phyloP scores from a whole-genome alignment of 306 rosid species.

The Sesbania bispinosa region DNA sequence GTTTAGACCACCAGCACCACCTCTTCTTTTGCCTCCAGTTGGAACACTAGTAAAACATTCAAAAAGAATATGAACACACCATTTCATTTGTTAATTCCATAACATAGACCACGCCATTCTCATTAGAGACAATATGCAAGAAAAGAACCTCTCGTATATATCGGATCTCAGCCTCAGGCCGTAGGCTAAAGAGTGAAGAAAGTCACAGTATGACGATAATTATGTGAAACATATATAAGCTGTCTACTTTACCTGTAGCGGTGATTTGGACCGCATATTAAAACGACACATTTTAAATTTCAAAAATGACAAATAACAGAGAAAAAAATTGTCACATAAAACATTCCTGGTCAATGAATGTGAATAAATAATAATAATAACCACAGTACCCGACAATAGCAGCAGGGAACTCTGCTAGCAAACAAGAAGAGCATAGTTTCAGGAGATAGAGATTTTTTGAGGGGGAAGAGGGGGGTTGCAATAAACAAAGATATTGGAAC shows the following conservation, averaged over 20 bases:
- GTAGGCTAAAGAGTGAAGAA: constrained; percentile 9
- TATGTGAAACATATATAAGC: background rate
- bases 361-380: background rate
- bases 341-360: constrained; percentile 13
- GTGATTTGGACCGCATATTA: background rate
- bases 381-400: background rate
- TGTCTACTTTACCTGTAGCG: background rate
- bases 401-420: constrained; percentile 18
- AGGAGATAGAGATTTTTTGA: background rate
- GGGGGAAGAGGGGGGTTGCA: background rate
- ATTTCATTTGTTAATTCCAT: constrained; percentile 7
- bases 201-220: background rate
- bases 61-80: background rate
- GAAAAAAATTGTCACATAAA: background rate
- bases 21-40: constrained; percentile 60
- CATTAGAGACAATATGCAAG: background rate
- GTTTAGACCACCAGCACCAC: constrained; percentile 74
- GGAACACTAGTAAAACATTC: constrained; percentile 41
- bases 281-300: too few species aligned
- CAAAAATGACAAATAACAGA: constrained; percentile 11
- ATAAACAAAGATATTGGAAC: background rate
- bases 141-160: too few species aligned
- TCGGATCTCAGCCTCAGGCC: too few species aligned
- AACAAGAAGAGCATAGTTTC: background rate
- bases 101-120: background rate